These are phyloP conservation scores for Xylariaceae sp. DNA, from an alignment of 2,329 filamentous ascomycete species.

Conservation along the genomic window DNA sequence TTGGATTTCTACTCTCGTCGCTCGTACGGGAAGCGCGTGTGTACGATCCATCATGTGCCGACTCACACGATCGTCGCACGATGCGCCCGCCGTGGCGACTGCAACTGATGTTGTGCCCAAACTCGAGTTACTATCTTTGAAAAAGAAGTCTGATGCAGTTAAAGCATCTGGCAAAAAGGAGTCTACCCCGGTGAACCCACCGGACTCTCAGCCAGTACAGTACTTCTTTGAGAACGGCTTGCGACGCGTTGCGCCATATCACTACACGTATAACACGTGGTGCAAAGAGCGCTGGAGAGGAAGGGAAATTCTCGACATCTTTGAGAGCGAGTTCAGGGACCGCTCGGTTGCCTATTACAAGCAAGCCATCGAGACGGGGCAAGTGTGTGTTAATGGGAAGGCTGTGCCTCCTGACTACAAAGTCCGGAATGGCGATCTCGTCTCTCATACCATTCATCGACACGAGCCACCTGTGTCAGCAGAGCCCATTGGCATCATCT, in stretches of 20 bases:
- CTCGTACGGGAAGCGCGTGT: conserved; percentile 3
- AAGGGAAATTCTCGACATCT: conserved; percentile 76
- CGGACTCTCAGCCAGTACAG: conserved; percentile 50
- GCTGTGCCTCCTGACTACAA: conserved; percentile 61
- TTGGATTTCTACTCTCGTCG: conserved; percentile 5
- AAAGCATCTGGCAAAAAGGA: conserved; percentile 9
- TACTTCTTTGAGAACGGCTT: conserved; percentile 83
- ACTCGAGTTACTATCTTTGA: conserved; percentile 17
- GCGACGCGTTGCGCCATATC: conserved; percentile 77
- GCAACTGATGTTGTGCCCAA: conserved; percentile 12
- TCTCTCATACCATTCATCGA: conserved; percentile 89
- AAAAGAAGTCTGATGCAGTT: conserved; percentile 1
- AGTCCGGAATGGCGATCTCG: conserved; percentile 81
- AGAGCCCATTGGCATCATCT: conserved; percentile 72
- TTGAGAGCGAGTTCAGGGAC: conserved; percentile 87
- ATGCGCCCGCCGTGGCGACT: conserved; percentile 7
- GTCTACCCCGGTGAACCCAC: conserved; percentile 27
- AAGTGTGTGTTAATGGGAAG: conserved; percentile 75
- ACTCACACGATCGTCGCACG: conserved; percentile 5
- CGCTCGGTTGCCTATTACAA: conserved; percentile 81
- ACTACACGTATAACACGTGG: conserved; percentile 91
- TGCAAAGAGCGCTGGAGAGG: conserved; percentile 93
- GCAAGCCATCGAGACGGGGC: conserved; percentile 72
- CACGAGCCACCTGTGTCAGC: conserved; percentile 91
- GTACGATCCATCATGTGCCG: conserved; percentile 21